phyloP scores from a whole-genome alignment of 306 rosid genomes.

The Prunus mira region DNA sequence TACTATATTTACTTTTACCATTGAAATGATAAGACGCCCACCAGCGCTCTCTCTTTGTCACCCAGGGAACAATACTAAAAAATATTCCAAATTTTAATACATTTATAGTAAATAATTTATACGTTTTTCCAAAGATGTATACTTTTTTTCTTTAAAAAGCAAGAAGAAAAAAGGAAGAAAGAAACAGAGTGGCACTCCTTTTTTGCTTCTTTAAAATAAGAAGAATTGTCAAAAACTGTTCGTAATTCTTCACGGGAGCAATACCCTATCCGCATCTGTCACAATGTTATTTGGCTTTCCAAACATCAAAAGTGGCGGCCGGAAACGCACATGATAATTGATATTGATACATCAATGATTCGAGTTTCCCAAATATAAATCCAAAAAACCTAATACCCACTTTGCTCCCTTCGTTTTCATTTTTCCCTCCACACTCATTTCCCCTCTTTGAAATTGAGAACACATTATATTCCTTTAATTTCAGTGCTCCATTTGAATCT shows the following conservation, averaged over 20 bases:
- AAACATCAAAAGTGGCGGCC: background rate
- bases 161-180: background rate
- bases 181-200: background rate
- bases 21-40: too few relatives aligned
- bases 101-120: background rate
- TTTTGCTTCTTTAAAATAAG: background rate
- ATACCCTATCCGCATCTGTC: background rate
- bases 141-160: background rate
- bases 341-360: background rate
- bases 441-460: background rate
- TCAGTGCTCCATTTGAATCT: slow-evolving; percentile 8
- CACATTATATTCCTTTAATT: background rate
- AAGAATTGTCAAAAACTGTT: background rate
- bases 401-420: slow-evolving; percentile 21
- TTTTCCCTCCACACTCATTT: slow-evolving; percentile 51
- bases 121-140: background rate
- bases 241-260: background rate
- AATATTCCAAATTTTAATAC: background rate
- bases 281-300: background rate
- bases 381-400: background rate
- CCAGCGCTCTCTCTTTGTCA: too few relatives aligned
- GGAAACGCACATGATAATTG: background rate
- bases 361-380: background rate
- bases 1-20: too few relatives aligned
- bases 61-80: too few relatives aligned